Conservation (phyloP, 169 alveolate species). For the Plasmodium sp. region DNA sequence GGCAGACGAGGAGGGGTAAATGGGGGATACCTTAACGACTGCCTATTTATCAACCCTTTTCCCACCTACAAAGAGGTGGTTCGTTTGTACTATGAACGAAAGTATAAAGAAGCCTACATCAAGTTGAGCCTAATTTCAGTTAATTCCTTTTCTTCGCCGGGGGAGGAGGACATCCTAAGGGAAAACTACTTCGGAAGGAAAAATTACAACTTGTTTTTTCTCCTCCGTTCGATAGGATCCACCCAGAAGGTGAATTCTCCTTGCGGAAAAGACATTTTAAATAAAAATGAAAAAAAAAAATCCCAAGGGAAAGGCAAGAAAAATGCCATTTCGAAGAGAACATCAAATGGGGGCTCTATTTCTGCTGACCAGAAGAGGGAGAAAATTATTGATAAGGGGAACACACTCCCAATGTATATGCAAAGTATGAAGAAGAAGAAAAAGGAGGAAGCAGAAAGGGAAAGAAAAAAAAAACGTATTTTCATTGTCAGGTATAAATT, state of each 20-base stretch:
- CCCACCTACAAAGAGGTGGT: conserved; percentile 6
- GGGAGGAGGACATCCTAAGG: not conserved
- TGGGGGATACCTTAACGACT: not conserved
- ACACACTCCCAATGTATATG: not conserved
- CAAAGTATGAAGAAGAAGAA: conserved; percentile 4
- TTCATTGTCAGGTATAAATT: conserved; percentile 7
- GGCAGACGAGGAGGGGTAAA: not conserved
- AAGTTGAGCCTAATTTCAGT: conserved; percentile 2
- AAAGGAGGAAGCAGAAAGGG: not conserved
- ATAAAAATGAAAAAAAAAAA: not conserved
- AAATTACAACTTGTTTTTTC: conserved; percentile 3
- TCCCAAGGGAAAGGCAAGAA: not conserved
- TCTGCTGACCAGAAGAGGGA: not conserved
- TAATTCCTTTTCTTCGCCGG: not conserved
- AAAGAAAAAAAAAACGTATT: conserved; percentile 12
- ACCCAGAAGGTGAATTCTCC: not conserved
- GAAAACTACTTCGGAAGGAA: conserved; percentile 19
- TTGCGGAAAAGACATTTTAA: not conserved
- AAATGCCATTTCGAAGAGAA: not conserved
- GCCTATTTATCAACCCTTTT: conserved; percentile 5
- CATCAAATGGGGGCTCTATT: not conserved
- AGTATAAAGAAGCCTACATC: conserved; percentile 53
- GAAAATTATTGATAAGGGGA: not conserved
- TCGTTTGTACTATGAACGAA: conserved; percentile 1
- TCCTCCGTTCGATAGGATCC: not conserved